phyloP scores from a whole-genome alignment of 352 stramenopile species.

The Pythium aquatile region DNA sequence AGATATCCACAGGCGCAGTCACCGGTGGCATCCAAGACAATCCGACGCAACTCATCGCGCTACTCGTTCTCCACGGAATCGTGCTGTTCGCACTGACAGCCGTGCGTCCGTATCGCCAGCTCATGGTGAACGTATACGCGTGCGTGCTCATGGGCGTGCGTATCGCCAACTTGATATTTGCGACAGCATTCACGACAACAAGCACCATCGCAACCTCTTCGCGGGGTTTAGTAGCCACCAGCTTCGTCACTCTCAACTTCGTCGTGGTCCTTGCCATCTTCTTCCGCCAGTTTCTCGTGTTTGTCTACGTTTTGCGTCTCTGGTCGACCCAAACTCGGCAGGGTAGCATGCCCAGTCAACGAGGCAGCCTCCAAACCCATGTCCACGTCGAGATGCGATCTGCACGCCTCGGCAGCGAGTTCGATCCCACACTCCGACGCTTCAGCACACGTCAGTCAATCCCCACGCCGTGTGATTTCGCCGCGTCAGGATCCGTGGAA shows the following conservation, averaged over 20 bases:
- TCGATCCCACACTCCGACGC: not conserved
- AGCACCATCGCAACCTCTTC: slow-evolving; percentile 38
- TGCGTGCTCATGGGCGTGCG: slow-evolving; percentile 40
- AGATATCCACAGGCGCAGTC: slow-evolving; percentile 48
- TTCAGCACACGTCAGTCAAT: not conserved
- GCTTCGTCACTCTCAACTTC: slow-evolving; percentile 61
- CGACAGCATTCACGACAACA: slow-evolving; percentile 55
- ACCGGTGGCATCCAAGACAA: slow-evolving; percentile 46
- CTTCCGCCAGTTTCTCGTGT: slow-evolving; percentile 55
- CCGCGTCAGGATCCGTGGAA: slow-evolving; percentile 5
- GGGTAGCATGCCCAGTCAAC: not conserved
- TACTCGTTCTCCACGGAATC: slow-evolving; percentile 50
- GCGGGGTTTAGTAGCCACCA: slow-evolving; percentile 43
- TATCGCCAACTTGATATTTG: slow-evolving; percentile 51
- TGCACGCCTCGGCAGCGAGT: not conserved
- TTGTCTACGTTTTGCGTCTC: slow-evolving; percentile 45
- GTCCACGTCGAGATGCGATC: slow-evolving; percentile 1
- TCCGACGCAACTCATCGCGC: slow-evolving; percentile 47
- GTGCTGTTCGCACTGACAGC: slow-evolving; percentile 50
- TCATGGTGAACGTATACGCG: slow-evolving; percentile 35
- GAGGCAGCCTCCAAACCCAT: not conserved
- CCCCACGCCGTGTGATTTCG: not conserved
- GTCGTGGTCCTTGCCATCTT: slow-evolving; percentile 57
- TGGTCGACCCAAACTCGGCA: slow-evolving; percentile 32
- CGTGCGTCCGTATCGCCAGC: slow-evolving; percentile 49